Conservation (phyloP, 2,329 filamentous ascomycete genomes). For the Fusarium sp. region DNA sequence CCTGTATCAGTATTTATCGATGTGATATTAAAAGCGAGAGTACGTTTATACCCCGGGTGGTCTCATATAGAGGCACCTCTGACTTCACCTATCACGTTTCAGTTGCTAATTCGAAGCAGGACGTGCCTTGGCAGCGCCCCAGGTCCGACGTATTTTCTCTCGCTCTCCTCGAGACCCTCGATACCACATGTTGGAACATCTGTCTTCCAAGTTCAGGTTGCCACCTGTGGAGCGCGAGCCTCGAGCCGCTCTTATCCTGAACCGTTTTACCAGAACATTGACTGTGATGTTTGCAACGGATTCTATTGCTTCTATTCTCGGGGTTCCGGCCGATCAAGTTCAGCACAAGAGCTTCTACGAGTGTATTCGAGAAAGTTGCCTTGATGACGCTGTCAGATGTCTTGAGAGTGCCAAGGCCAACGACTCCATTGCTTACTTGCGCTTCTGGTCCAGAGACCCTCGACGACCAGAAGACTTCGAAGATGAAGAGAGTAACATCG, state of each 20-base stretch:
- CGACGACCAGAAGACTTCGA: conserved; percentile 65
- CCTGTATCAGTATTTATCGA: conserved; percentile 82
- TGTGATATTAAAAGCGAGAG: conserved; percentile 76
- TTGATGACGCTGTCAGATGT: conserved; percentile 80
- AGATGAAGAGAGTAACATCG: conserved; percentile 55
- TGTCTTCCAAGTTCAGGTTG: conserved; percentile 82
- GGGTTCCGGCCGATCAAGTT: conserved; percentile 75
- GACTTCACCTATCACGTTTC: background rate
- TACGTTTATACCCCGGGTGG: conserved; percentile 59
- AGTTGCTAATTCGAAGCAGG: conserved; percentile 59
- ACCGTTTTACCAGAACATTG: conserved; percentile 84
- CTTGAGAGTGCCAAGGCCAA: conserved; percentile 89
- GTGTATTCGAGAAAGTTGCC: conserved; percentile 81
- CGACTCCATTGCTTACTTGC: conserved; percentile 89
- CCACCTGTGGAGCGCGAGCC: conserved; percentile 77
- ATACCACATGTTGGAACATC: conserved; percentile 88
- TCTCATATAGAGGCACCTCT: background rate
- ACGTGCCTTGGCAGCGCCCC: conserved; percentile 79
- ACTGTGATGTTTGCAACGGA: conserved; percentile 89
- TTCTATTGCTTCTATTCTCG: conserved; percentile 79
- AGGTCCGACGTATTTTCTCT: conserved; percentile 82
- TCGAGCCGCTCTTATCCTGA: conserved; percentile 84
- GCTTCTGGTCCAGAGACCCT: conserved; percentile 86
- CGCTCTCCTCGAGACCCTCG: conserved; percentile 84
- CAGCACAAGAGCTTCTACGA: conserved; percentile 86